These are phyloP conservation scores for Salix brachista DNA, from an alignment of 345 rosid genomes.

Conservation along the genomic window DNA sequence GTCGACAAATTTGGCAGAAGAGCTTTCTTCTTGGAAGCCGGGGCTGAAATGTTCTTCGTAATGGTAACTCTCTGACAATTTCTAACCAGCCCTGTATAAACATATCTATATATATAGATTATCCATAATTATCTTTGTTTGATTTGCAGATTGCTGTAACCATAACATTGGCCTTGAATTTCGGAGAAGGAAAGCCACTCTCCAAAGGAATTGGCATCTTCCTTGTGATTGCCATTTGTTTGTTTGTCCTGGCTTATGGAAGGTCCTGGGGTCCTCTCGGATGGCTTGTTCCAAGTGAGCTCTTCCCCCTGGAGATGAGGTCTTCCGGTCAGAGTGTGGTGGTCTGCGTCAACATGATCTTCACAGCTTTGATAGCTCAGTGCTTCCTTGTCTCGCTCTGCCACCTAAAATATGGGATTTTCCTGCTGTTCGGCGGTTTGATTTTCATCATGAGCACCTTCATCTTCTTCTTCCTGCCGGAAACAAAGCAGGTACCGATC, in stretches of 20 bases:
- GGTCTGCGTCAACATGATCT: constrained; percentile 19
- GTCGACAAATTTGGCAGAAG: constrained; percentile 41
- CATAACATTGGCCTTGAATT: constrained; percentile 12
- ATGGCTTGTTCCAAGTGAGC: constrained; percentile 20
- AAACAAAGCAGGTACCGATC: constrained; percentile 38
- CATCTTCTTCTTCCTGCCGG: constrained; percentile 31
- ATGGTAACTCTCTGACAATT: constrained; percentile 12
- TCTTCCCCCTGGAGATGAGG: constrained; percentile 11
- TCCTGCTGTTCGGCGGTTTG: constrained; percentile 30
- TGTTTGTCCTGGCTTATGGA: constrained; percentile 15
- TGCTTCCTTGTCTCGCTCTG: constrained; percentile 21
- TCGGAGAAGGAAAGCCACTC: constrained; percentile 14
- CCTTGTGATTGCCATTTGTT: constrained; percentile 8
- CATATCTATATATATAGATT: no score
- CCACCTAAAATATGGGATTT: constrained; percentile 22
- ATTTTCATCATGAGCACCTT: constrained; percentile 27
- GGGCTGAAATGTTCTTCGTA: constrained; percentile 34
- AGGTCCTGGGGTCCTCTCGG: constrained; percentile 19
- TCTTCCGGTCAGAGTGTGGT: neutral
- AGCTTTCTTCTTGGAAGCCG: constrained; percentile 44
- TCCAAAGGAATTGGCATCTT: constrained; percentile 11
- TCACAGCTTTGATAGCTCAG: constrained; percentile 28
- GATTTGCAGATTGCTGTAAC: constrained; percentile 10
- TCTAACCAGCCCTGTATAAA: neutral
- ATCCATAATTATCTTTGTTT: neutral